A percentile compares a stretch with the other conserved stretches of the same genome.
Evolutionary conservation across 352 stramenopile genomes (phyloP).

Genomic region (Pythium monospermum): DNA sequence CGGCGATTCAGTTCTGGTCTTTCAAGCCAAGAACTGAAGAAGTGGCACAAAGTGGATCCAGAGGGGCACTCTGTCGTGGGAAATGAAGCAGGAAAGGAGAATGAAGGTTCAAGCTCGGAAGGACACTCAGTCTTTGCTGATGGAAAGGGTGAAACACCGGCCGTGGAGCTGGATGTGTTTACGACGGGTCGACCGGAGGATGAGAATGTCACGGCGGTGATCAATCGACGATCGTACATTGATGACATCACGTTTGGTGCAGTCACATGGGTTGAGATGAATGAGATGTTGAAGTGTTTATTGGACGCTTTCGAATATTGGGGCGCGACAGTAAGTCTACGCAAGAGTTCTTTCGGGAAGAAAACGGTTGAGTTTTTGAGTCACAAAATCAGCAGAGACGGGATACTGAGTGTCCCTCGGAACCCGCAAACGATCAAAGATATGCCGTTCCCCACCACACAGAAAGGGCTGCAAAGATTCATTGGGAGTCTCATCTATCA

Average conservation of each 20-base stretch:
- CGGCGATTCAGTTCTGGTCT: too few relatives aligned
- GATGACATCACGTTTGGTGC: not conserved
- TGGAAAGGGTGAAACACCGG: too few relatives aligned
- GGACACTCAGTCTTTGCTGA: too few relatives aligned
- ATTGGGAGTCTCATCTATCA: conserved; percentile 20
- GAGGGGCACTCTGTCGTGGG: too few relatives aligned
- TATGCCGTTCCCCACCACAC: conserved; percentile 4
- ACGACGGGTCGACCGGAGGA: not conserved
- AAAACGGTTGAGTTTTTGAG: conserved; percentile 12
- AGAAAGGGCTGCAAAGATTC: conserved; percentile 18
- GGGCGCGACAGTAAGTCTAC: not conserved
- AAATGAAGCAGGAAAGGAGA: too few relatives aligned
- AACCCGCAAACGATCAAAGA: conserved; percentile 2
- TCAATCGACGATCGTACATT: conserved; percentile 3
- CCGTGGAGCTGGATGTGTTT: too few relatives aligned
- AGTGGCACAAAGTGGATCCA: too few relatives aligned
- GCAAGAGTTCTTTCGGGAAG: conserved; percentile 13
- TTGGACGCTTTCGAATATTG: not conserved
- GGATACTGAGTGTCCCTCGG: conserved; percentile 11
- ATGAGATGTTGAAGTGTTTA: not conserved
- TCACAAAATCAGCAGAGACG: not conserved
- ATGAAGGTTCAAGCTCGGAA: too few relatives aligned
- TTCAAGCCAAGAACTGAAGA: conserved; percentile 6
- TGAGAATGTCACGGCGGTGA: not conserved
- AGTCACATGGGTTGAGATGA: not conserved